phyloP scores from a whole-genome alignment of 2,329 filamentous ascomycete species.

The Monilinia vaccinii-corymbosi region DNA sequence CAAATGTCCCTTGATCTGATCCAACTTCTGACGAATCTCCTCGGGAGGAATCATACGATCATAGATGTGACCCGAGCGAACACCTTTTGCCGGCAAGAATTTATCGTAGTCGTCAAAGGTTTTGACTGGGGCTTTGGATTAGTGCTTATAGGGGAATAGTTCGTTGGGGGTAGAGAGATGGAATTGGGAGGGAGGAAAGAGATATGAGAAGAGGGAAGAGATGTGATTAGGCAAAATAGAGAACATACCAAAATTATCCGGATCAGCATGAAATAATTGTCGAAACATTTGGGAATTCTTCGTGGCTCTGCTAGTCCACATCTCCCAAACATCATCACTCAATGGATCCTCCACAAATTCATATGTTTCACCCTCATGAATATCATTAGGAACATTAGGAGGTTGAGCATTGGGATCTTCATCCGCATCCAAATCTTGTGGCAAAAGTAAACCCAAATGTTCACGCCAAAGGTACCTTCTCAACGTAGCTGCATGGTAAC shows the following conservation, averaged over 20 bases:
- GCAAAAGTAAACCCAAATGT: slow-evolving; percentile 71
- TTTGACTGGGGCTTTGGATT: slow-evolving; percentile 50
- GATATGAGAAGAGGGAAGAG: background rate
- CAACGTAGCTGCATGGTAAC: slow-evolving; percentile 74
- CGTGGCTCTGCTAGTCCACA: slow-evolving; percentile 61
- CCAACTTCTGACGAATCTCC: slow-evolving; percentile 66
- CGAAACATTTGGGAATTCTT: slow-evolving; percentile 67
- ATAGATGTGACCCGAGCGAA: slow-evolving; percentile 80
- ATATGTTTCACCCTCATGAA: slow-evolving; percentile 51
- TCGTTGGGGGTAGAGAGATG: too few species aligned
- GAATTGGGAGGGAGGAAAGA: background rate
- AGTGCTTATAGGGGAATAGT: background rate
- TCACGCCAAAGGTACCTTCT: slow-evolving; percentile 82
- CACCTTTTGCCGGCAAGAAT: slow-evolving; percentile 60
- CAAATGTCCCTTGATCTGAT: slow-evolving; percentile 75
- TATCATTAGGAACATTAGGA: slow-evolving; percentile 59
- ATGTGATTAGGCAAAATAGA: background rate
- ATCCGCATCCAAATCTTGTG: slow-evolving; percentile 59
- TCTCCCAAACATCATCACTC: slow-evolving; percentile 53
- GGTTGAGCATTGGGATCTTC: slow-evolving; percentile 67
- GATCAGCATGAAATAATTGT: slow-evolving; percentile 80
- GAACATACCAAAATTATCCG: slow-evolving; percentile 66
- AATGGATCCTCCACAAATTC: slow-evolving; percentile 64
- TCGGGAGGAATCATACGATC: slow-evolving; percentile 66
- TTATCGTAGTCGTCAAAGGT: slow-evolving; percentile 83